These are phyloP conservation scores for Triticum monococcum DNA, from an alignment of 176 grass and related monocot genomes.

Conservation along the genomic window DNA sequence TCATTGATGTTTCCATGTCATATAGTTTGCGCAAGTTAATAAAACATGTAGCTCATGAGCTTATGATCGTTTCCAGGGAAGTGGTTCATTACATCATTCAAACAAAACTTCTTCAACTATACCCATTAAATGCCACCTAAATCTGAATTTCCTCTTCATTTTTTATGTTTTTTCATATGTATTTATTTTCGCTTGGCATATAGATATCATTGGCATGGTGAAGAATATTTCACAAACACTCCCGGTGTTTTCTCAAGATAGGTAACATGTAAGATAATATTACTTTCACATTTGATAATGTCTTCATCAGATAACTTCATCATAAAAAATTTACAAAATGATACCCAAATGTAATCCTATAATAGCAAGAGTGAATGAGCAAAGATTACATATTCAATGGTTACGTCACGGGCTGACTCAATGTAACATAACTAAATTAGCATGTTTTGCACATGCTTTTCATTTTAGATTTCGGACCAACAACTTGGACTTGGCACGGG, in stretches of 20 bases:
- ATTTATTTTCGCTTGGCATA: too few relatives aligned
- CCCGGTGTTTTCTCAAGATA: not conserved
- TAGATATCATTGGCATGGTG: not conserved
- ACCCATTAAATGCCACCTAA: too few relatives aligned
- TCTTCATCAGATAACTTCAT: not conserved
- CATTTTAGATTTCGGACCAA: not conserved
- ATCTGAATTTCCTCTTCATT: not conserved
- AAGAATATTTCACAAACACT: not conserved
- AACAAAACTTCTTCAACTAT: not conserved
- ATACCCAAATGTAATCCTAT: not conserved
- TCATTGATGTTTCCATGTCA: too few relatives aligned
- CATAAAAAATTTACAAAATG: not conserved
- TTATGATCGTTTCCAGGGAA: not conserved
- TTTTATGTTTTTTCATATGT: not conserved
- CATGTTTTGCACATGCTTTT: not conserved
- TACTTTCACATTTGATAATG: not conserved
- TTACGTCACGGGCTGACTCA: not conserved
- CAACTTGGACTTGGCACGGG: not conserved
- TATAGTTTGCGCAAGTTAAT: too few relatives aligned
- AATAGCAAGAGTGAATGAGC: not conserved
- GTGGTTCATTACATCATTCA: not conserved
- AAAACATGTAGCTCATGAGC: not conserved
- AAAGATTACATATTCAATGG: not conserved
- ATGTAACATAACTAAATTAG: not conserved
- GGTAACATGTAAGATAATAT: not conserved